Evolutionary conservation across 129 eudicot species (phyloP).

Genomic region (Smallanthus sonchifolius): DNA sequence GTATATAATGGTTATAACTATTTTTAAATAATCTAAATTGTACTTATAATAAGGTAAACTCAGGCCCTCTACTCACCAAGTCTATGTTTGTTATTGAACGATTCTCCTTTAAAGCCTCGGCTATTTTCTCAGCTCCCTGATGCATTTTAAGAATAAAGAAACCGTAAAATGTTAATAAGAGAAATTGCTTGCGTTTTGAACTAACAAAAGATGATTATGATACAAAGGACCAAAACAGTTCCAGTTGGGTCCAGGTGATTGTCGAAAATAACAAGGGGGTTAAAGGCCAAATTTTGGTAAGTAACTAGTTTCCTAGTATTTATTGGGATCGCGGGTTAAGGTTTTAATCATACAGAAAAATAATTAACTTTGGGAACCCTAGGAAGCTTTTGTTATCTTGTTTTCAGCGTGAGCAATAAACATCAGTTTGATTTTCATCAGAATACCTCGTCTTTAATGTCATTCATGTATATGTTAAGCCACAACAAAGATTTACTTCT

Average conservation of each 20-base stretch:
- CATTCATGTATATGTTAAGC: slow-evolving; percentile 84
- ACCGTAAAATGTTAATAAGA: slow-evolving; percentile 1
- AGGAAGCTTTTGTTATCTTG: background rate
- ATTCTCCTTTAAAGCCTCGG: slow-evolving; percentile 83
- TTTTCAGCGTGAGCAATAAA: background rate
- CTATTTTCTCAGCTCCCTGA: slow-evolving; percentile 86
- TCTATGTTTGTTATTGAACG: slow-evolving; percentile 70
- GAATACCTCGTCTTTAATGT: slow-evolving; percentile 88
- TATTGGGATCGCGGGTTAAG: background rate
- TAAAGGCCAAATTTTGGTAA: background rate
- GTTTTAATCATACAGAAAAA: background rate
- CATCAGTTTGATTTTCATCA: background rate
- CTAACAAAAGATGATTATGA: background rate
- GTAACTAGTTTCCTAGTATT: background rate
- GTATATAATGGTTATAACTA: background rate
- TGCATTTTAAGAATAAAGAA: slow-evolving; percentile 22
- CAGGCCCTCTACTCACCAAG: slow-evolving; percentile 45
- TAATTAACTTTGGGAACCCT: background rate
- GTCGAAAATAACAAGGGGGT: background rate
- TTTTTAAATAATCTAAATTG: background rate
- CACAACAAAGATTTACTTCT: slow-evolving; percentile 65
- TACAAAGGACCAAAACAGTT: background rate
- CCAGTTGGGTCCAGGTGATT: background rate
- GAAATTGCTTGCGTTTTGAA: background rate
- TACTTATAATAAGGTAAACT: slow-evolving; percentile 6